These are phyloP conservation scores for Yarrowia sp. DNA, from an alignment of 805 yeast species.

Conservation along the genomic window DNA sequence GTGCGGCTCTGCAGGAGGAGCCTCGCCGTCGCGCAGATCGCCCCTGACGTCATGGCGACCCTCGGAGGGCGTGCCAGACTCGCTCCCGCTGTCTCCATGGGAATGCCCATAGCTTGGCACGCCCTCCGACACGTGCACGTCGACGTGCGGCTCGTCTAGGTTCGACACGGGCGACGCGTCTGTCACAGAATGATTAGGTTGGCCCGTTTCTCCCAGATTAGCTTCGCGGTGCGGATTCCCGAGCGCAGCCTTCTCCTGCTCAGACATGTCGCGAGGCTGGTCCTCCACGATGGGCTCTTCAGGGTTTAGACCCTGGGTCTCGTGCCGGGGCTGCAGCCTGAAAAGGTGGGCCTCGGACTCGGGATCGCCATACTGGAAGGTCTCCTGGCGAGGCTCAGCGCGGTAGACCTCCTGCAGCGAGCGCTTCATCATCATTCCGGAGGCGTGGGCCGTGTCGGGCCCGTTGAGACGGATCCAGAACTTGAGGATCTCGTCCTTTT, in stretches of 20 bases:
- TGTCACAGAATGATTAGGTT: conserved; percentile 8
- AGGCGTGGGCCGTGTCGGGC: background rate
- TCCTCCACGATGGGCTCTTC: background rate
- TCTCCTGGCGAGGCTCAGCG: background rate
- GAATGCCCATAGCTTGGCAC: background rate
- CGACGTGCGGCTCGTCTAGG: background rate
- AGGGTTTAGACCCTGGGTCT: background rate
- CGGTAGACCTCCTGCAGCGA: background rate
- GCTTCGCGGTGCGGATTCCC: background rate
- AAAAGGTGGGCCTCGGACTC: background rate
- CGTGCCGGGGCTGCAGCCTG: conserved; percentile 1
- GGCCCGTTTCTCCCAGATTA: background rate
- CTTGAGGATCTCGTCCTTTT: conserved; percentile 24
- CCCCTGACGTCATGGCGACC: background rate
- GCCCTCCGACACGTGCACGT: background rate
- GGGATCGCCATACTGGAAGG: conserved; percentile 20
- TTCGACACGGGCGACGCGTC: conserved; percentile 2
- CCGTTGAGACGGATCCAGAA: conserved; percentile 19
- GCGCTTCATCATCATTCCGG: conserved; percentile 15
- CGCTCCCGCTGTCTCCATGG: background rate
- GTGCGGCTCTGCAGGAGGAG: background rate
- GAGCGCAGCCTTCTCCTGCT: background rate
- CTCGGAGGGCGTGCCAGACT: background rate
- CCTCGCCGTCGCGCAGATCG: background rate
- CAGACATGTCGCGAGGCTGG: background rate